Conservation (phyloP, 208 protist species). For the Trypanosoma theileri region DNA sequence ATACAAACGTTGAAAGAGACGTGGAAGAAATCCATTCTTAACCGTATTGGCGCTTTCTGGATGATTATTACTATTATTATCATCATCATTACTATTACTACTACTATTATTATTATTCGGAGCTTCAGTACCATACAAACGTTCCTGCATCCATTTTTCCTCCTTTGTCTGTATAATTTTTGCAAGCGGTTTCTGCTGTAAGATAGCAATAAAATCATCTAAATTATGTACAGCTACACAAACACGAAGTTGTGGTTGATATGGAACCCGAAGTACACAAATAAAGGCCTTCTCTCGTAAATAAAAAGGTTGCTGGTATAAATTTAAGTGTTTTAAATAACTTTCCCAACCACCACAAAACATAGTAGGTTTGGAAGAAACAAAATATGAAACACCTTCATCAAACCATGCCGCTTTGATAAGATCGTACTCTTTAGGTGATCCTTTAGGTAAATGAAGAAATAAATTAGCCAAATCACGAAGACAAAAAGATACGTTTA, state of each 20-base stretch:
- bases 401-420: slow-evolving; percentile 44
- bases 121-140: slow-evolving; percentile 19
- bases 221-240: slow-evolving; percentile 70
- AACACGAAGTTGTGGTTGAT: slow-evolving; percentile 58
- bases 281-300: slow-evolving; percentile 60
- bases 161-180: slow-evolving; percentile 39
- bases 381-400: slow-evolving; percentile 57
- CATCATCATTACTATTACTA: background rate
- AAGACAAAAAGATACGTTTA: slow-evolving; percentile 70
- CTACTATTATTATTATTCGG: background rate
- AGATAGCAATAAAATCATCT: slow-evolving; percentile 60
- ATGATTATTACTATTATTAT: background rate
- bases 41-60: background rate
- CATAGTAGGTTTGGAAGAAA: slow-evolving; percentile 40
- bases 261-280: slow-evolving; percentile 61
- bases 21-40: slow-evolving; percentile 9
- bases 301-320: slow-evolving; percentile 68
- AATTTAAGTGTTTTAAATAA: slow-evolving; percentile 59
- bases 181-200: slow-evolving; percentile 41
- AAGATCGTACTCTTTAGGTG: slow-evolving; percentile 39
- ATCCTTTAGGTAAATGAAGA: slow-evolving; percentile 39
- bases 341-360: slow-evolving; percentile 55
- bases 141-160: slow-evolving; percentile 42
- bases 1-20: slow-evolving; percentile 6
- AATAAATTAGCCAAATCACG: slow-evolving; percentile 64